Conservation (phyloP, 345 rosid species). For the Cardamine chenopodiifolia region DNA sequence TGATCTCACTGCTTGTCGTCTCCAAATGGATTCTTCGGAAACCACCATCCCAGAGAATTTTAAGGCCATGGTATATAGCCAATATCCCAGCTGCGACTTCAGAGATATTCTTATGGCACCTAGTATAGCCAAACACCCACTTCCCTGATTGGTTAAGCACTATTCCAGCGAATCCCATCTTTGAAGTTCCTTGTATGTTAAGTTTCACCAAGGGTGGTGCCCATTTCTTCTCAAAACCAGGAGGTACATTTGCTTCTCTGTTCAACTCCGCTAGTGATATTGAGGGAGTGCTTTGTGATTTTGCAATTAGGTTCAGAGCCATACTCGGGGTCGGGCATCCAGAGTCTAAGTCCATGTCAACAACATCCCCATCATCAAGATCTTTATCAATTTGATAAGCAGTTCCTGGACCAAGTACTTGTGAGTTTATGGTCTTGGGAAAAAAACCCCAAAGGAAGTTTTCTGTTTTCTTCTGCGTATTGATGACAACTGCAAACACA, state of each 20-base stretch:
- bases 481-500: conserved; percentile 28
- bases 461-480: conserved; percentile 19
- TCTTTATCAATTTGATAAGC: conserved; percentile 12
- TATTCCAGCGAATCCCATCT: conserved; percentile 49
- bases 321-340: conserved; percentile 1
- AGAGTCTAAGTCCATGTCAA: conserved; percentile 35
- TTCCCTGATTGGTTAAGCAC: conserved; percentile 55
- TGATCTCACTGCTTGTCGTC: conserved; percentile 39
- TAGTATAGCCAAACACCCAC: conserved; percentile 59
- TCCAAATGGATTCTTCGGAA: conserved; percentile 49
- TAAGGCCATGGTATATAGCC: conserved; percentile 58
- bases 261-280: conserved; percentile 21
- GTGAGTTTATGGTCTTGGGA: conserved; percentile 1
- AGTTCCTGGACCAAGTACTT: background rate
- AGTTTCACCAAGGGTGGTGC: conserved; percentile 50
- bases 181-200: conserved; percentile 44
- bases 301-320: conserved; percentile 10
- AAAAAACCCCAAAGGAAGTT: conserved; percentile 38
- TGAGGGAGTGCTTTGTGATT: conserved; percentile 4
- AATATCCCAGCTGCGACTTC: conserved; percentile 47
- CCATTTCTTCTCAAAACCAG: conserved; percentile 40
- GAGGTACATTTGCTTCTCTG: conserved; percentile 21
- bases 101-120: conserved; percentile 29
- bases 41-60: conserved; percentile 51
- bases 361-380: conserved; percentile 12